Evolutionary conservation across 1,139 yeast species (phyloP).

Genomic region (Protomyces lactucae-debilis): DNA sequence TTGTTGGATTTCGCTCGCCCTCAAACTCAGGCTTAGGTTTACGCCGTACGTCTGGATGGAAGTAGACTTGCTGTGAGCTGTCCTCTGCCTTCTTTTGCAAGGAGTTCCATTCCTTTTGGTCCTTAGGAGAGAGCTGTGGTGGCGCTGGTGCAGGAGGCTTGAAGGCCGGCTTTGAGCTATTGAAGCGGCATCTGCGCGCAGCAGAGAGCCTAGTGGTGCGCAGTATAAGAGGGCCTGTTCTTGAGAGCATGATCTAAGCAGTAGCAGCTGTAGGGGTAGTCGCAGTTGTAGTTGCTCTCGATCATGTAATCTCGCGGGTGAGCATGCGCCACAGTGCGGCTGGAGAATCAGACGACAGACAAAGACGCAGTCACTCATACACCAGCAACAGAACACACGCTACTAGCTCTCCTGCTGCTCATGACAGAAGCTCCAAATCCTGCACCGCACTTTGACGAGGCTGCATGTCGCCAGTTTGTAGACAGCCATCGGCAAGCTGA

Average conservation of each 20-base stretch:
- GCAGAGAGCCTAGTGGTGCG: background rate
- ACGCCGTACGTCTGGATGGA: conserved; percentile 60
- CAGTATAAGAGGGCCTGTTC: background rate
- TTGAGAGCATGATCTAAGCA: background rate
- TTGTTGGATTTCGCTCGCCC: conserved; percentile 78
- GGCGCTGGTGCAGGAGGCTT: conserved; percentile 57
- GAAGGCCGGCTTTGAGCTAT: background rate
- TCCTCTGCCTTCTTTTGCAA: conserved; percentile 69
- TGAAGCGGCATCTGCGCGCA: background rate
- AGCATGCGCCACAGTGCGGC: too few species aligned
- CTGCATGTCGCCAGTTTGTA: background rate
- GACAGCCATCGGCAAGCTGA: background rate
- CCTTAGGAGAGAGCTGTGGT: conserved; percentile 75
- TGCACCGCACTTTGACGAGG: background rate
- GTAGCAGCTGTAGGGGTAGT: background rate
- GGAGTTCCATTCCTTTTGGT: conserved; percentile 87
- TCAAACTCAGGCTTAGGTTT: conserved; percentile 90
- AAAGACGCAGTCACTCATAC: too few species aligned
- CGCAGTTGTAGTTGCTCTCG: background rate
- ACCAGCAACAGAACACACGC: too few species aligned
- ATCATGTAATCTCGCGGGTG: too few species aligned
- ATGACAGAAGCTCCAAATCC: background rate
- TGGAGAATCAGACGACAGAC: too few species aligned
- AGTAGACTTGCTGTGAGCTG: conserved; percentile 48
- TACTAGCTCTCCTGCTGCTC: too few species aligned